phyloP scores from a whole-genome alignment of 2,329 filamentous ascomycete species.

The Geosmithia morbida region DNA sequence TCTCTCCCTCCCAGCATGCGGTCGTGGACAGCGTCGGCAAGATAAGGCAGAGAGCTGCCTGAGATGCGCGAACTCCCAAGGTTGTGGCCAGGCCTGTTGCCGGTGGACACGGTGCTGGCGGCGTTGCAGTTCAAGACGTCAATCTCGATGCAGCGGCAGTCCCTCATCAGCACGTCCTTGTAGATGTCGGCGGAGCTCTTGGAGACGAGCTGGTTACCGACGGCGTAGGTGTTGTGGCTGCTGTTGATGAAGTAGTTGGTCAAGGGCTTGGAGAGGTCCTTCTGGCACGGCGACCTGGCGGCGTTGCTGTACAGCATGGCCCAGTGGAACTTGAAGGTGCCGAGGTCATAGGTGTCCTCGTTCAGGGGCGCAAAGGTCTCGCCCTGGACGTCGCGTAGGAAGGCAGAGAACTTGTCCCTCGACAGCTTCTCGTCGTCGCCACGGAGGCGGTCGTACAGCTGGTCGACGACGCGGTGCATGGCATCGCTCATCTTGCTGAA shows the following conservation, averaged over 20 bases:
- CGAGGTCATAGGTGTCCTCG: constrained; percentile 25
- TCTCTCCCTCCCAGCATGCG: constrained; percentile 6
- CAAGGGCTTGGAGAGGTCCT: constrained; percentile 53
- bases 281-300: constrained; percentile 24
- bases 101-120: constrained; percentile 15
- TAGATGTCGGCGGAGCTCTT: constrained; percentile 68
- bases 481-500: constrained; percentile 29
- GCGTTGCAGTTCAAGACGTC: constrained; percentile 78
- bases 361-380: constrained; percentile 20
- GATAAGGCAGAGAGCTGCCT: constrained; percentile 27
- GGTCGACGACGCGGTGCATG: constrained; percentile 31
- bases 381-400: constrained; percentile 35
- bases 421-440: constrained; percentile 15
- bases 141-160: constrained; percentile 85
- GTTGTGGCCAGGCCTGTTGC: constrained; percentile 26
- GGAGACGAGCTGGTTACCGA: constrained; percentile 72
- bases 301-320: constrained; percentile 27
- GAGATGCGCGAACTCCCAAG: constrained; percentile 30
- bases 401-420: constrained; percentile 25
- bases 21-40: constrained; percentile 24
- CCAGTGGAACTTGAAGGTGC: constrained; percentile 37
- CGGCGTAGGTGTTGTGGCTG: constrained; percentile 88
- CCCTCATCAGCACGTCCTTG: constrained; percentile 58
- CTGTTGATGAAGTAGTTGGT: constrained; percentile 91
- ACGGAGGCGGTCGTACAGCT: constrained; percentile 30